Evolutionary conservation across 805 yeast species (phyloP).

Genomic region (Blastobotrys mokoenaii): DNA sequence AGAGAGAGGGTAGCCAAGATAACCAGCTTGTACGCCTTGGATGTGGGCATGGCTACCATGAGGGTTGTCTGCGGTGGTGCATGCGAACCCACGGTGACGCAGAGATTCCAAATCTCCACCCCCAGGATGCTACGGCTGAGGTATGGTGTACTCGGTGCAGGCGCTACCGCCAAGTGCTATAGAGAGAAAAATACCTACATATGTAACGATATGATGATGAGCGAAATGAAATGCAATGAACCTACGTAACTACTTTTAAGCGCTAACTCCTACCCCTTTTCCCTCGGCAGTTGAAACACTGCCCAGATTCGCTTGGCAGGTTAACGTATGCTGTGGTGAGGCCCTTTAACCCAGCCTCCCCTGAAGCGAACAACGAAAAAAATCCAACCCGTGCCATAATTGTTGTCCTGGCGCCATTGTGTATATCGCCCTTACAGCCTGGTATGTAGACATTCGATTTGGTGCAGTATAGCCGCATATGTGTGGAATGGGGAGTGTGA

Average conservation of each 20-base stretch:
- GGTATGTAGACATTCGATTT: too few species aligned
- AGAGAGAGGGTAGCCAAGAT: slow-evolving; percentile 2
- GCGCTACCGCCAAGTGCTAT: slow-evolving; percentile 17
- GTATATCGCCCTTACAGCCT: too few species aligned
- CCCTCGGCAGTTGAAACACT: too few species aligned
- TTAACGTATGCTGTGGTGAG: too few species aligned
- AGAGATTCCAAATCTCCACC: slow-evolving; percentile 18
- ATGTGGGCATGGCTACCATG: slow-evolving; percentile 27
- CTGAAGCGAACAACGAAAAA: too few species aligned
- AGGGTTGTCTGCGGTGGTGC: slow-evolving; percentile 20
- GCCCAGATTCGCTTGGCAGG: too few species aligned
- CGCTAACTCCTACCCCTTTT: not conserved
- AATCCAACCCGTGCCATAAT: too few species aligned
- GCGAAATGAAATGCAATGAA: not conserved
- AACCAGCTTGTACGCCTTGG: slow-evolving; percentile 15
- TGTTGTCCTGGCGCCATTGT: too few species aligned
- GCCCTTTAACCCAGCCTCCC: too few species aligned
- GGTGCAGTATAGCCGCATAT: too few species aligned
- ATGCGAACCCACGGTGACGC: slow-evolving; percentile 26
- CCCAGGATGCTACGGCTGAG: slow-evolving; percentile 7
- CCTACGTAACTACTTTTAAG: not conserved
- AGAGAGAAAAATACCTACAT: not conserved
- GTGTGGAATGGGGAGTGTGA: too few species aligned
- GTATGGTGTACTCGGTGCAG: slow-evolving; percentile 29
- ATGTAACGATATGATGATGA: not conserved